Base-by-base conservation (phyloP, 148 eudicot species). In the Amaranthus cruentus region DNA sequence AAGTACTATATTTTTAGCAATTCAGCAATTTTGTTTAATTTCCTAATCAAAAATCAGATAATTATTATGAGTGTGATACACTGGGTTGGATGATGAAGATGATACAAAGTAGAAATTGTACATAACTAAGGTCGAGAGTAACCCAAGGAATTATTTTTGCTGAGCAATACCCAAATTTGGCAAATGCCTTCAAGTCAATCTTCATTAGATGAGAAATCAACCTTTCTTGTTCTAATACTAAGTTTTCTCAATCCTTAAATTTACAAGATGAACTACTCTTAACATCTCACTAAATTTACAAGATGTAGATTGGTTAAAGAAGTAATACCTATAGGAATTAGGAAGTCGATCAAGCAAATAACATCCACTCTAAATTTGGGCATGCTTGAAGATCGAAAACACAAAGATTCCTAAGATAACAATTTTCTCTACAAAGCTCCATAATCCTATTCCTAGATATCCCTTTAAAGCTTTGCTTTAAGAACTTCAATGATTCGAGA, bases 261-360 rank as follows among this genome's bases (percentile, higher is more conserved):
- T 3, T 3, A 15, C 69, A 49, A 50, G 55, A 18, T 47, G 46
- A 9, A 4, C 8, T 11, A 28, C 6, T 3, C n/a, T 57, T 3
- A 7, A 0, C 2, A 3, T 52, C 10, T 50, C 2, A 72, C 48
- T 56, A 72, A 75, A 5, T 72, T 72, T 63, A 55, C 67, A 3
- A 75, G 66, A 47, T 13, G 28, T 9, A 75, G 77, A 2, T 75
- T 12, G 5, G 49, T 3, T 3, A 75, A 50, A 2, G 54, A 50
- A 2, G 54, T 54, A 47, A 58, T 57, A 4, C 46, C 72, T 47
- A 18, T 18, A 18, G 18, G 18, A 18, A 18, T 48, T 18, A 2
- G 77, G 77, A 18, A 75, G 12, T n/a, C 56, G 57, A 58, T 48
- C 72, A 13, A 75, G 72, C 13, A 75, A 44, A 72, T 67, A 75